Conservation (phyloP, 2,329 filamentous ascomycete genomes). For the Colletotrichum godetiae region DNA sequence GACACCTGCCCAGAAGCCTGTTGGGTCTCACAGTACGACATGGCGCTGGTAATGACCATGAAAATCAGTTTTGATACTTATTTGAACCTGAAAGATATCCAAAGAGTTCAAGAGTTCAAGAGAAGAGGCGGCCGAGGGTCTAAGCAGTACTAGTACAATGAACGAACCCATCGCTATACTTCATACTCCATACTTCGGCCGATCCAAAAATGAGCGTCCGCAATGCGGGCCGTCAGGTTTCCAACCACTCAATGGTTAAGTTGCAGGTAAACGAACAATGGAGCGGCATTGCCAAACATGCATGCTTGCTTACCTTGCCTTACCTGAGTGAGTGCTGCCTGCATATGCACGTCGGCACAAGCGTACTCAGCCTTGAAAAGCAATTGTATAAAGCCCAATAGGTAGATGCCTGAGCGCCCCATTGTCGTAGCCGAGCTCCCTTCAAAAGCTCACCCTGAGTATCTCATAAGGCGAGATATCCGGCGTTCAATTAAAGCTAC, state of each 20-base stretch:
- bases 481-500: too few species aligned
- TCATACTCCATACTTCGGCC: neutral
- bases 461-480: too few species aligned
- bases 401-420: too few species aligned
- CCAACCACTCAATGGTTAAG: neutral
- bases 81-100: neutral
- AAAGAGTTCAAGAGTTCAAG: neutral
- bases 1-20: constrained; percentile 30
- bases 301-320: neutral
- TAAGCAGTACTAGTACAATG: neutral
- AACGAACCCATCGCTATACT: neutral
- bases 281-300: neutral
- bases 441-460: too few species aligned
- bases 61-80: neutral
- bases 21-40: constrained; percentile 34
- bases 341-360: too few species aligned
- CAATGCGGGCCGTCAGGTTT: neutral
- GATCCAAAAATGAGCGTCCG: neutral
- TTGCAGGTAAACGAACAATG: neutral
- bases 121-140: neutral
- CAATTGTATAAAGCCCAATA: too few species aligned
- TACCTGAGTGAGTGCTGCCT: too few species aligned
- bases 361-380: too few species aligned
- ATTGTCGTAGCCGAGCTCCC: too few species aligned
- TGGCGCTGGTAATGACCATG: constrained; percentile 29